Evolutionary conservation across 805 yeast genomes (phyloP), one percentile per base, ranked within the genome.

Genomic region (Naumovozyma castellii): DNA sequence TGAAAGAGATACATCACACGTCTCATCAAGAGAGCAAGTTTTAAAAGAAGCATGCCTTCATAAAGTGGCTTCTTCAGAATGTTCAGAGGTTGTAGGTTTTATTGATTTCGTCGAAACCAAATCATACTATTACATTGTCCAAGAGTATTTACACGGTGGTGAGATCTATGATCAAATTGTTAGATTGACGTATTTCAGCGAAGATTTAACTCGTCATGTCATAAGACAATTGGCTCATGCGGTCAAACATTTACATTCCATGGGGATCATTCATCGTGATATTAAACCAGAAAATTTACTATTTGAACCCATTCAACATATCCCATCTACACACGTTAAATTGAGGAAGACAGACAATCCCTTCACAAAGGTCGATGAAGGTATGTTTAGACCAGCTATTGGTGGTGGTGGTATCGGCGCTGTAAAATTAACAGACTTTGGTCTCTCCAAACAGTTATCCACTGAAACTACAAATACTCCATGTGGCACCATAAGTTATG

Each of bases 401-500:
- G 98, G 98, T 16, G 94, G 92, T 32, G 97, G 95, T 35, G 84
- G 85, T 13, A 81, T 90, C 49, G 97, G 97, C 3, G 53, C 66
- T 10, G 85, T 90, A 30, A 88, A 88, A 59, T 67, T 90, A 37
- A 97, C 97, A 1, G 98, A 90, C 59, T 90, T 90, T 62, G 98
- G 98, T 0, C 67, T 90, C 16, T 84, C 95, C 4, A 90, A 90
- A 61, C 82, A 84, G 54, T 75, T 87, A 29, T 80, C 85, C 79
- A 83, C 80, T 53, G 72, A 78, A 38, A 83, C 80, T 51, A 82
- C 96, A 17, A 84, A 85, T 69, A 90, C 97, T 1, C 98, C 98
- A 0, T 92, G 97, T 64, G 98, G 98, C 32, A 90, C 98, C 1
- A 94, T 90, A 15, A 96, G 97, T 3, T 90, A 90, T 56, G 86